Evolutionary conservation across 768 basidiomycete species (phyloP).

Genomic region (Naganishia friedmannii): DNA sequence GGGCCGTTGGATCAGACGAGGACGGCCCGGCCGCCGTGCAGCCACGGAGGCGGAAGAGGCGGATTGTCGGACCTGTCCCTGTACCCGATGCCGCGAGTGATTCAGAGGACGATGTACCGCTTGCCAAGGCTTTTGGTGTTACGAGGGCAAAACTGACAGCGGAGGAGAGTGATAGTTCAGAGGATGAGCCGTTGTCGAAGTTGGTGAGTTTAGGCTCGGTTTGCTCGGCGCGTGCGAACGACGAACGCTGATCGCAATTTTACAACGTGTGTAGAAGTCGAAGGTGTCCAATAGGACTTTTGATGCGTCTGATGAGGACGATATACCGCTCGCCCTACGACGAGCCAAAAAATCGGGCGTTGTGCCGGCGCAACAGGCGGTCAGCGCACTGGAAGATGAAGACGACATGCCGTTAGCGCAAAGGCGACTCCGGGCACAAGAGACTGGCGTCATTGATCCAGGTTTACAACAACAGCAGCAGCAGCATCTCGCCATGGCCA

Average conservation of each 20-base stretch:
- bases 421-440: conserved; percentile 39
- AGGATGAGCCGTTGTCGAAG: conserved; percentile 31
- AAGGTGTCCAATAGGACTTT: conserved; percentile 17
- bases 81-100: conserved; percentile 12
- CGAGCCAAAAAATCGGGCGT: conserved; percentile 30
- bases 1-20: conserved; percentile 31
- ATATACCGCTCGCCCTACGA: conserved; percentile 42
- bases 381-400: conserved; percentile 20
- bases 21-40: background rate
- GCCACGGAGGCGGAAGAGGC: conserved; percentile 15
- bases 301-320: conserved; percentile 44
- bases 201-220: conserved; percentile 17
- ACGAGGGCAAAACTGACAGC: background rate
- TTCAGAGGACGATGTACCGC: conserved; percentile 40
- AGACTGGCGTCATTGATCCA: conserved; percentile 2
- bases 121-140: conserved; percentile 37
- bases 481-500: conserved; percentile 22
- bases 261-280: background rate
- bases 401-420: conserved; percentile 47
- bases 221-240: background rate
- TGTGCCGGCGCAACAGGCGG: background rate
- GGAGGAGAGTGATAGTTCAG: conserved; percentile 22
- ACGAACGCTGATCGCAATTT: no score
- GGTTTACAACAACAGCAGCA: conserved; percentile 33
- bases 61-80: background rate